Conservation (phyloP, 2,329 filamentous ascomycete species). For the Neurospora sp. region DNA sequence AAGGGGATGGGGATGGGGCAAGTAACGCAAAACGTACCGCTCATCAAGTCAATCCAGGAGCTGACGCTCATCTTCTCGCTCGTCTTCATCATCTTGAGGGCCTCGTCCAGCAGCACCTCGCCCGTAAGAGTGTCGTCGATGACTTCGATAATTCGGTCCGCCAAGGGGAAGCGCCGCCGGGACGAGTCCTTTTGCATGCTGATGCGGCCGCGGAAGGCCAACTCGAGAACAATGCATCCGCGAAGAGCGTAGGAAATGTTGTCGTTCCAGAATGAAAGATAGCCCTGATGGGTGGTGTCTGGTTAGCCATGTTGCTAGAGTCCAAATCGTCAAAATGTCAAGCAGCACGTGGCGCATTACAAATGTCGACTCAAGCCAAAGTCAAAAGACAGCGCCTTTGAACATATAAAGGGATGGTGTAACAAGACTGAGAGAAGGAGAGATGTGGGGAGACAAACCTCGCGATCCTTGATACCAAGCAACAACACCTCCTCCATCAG, state of each 20-base stretch:
- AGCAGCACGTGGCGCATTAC: not conserved
- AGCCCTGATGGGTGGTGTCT: constrained; percentile 51
- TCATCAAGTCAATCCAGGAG: constrained; percentile 98
- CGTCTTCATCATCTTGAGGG: constrained; percentile 99
- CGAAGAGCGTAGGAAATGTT: constrained; percentile 97
- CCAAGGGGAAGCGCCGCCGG: constrained; percentile 80
- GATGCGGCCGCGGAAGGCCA: constrained; percentile 90
- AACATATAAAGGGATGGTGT: not conserved
- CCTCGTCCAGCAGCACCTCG: constrained; percentile 93
- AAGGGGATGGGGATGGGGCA: not conserved
- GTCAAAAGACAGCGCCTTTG: not conserved
- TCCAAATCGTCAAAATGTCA: constrained; percentile 4
- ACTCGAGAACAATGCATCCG: constrained; percentile 95
- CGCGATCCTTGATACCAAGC: constrained; percentile 95
- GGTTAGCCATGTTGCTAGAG: not conserved
- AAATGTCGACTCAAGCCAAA: not conserved
- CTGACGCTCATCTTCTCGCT: constrained; percentile 99
- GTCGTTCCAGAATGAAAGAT: constrained; percentile 99
- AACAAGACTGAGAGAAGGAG: constrained; percentile 2
- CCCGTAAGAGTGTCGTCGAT: constrained; percentile 93
- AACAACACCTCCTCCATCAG: constrained; percentile 97
- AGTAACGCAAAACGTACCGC: constrained; percentile 51
- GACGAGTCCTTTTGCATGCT: constrained; percentile 97
- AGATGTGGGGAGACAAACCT: constrained; percentile 43
- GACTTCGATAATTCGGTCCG: constrained; percentile 92